Base-by-base conservation (phyloP, 129 eudicot genomes). In the Ambrosia trifida region DNA sequence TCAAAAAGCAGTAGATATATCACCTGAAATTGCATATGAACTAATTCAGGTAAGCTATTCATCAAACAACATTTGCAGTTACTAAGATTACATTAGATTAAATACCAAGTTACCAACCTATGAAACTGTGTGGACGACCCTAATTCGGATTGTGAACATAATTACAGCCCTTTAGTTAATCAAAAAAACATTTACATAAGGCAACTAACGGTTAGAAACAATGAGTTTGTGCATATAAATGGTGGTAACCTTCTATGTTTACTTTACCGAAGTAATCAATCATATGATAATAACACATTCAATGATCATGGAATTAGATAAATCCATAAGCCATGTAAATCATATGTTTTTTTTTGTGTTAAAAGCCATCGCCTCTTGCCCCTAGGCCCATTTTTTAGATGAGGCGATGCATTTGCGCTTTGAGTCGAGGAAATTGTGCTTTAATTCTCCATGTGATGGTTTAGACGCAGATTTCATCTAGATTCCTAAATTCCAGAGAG, bases 1-100 rank as follows among this genome's bases (percentile, higher is more conserved):
- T 77, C 95, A 88, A 75, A 94, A 94, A 82, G 99, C 99, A 45
- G 99, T 94, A 12, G 99, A 94, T 68, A 86, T 94, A 69, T 90
- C 99, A 50, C 99, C 99, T 79, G 75, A 86, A 72, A 75, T 94
- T 33, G 99, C 97, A 46, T 80, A 84, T 70, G 93, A 87, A 62
- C 75, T 94, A 57, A 94, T 94, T 40, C 98, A 94, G 98, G 98
- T 87, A 66, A 32, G 31, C 50, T 12, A 49, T 19, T 24, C 10
- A 52, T 10, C 2, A 0, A 44, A 56, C 11, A 45, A 41, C 54
- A 28, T 41, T 66, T 53, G 44, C 33, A 64, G 28, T 18, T 20
- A 47, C 41, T 53, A 62, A 73, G 28, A 53, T 54, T 38, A 4
- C 17, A 18, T 36, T 35, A 53, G 20, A n/a, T 44, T 44, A 71